A percentile compares a stretch with the other conserved stretches of the same genome.
Evolutionary conservation across 352 stramenopile species (phyloP).

Genomic region (Globisporangium parvum): DNA sequence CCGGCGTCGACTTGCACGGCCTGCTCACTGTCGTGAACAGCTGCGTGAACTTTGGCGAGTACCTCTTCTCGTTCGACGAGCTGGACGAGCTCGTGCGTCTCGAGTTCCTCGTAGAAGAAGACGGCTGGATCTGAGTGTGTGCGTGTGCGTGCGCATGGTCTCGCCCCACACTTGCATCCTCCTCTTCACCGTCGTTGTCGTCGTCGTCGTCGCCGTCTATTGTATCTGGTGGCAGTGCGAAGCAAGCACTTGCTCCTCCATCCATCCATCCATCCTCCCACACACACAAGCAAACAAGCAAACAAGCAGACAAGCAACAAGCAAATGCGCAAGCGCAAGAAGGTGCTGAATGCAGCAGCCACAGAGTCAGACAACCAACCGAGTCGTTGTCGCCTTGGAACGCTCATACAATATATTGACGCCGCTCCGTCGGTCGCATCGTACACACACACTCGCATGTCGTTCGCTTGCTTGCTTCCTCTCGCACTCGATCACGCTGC

Average conservation of each 20-base stretch:
- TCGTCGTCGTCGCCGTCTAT: background rate
- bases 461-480: background rate
- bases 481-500: too few relatives aligned
- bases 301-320: too few relatives aligned
- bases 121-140: constrained; percentile 66
- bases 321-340: too few relatives aligned
- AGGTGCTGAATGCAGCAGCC: background rate
- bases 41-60: constrained; percentile 32
- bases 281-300: background rate
- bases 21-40: constrained; percentile 29
- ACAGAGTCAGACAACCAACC: background rate
- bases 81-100: constrained; percentile 62
- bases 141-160: background rate
- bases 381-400: too few relatives aligned
- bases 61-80: constrained; percentile 43
- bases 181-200: background rate
- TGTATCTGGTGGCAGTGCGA: background rate
- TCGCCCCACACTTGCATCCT: background rate
- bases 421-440: background rate
- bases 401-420: too few relatives aligned
- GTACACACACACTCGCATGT: background rate
- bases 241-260: background rate
- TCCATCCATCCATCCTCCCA: background rate
- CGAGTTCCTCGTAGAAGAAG: constrained; percentile 77
- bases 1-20: constrained; percentile 17